These are phyloP conservation scores for Typha latifolia DNA, from an alignment of 176 grass and related monocot genomes.

Conservation along the genomic window DNA sequence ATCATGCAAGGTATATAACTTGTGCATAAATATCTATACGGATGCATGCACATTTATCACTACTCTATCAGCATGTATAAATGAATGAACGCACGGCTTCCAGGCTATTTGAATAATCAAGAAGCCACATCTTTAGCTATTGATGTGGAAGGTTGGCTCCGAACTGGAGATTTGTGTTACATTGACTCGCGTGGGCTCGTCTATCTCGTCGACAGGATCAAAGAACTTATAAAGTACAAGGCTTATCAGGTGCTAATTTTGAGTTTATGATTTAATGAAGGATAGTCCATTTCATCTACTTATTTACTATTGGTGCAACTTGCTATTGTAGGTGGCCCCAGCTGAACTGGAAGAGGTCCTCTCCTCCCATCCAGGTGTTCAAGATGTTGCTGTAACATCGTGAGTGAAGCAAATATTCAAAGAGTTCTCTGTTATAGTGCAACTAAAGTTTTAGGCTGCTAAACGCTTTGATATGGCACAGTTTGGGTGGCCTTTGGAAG, in stretches of 20 bases:
- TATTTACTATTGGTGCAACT: background rate
- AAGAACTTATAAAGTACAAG: conserved; percentile 56
- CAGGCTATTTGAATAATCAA: conserved; percentile 37
- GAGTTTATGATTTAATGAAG: background rate
- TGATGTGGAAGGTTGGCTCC: conserved; percentile 29
- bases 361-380: conserved; percentile 21
- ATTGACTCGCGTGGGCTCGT: conserved; percentile 27
- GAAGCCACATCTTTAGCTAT: conserved; percentile 31
- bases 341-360: conserved; percentile 47
- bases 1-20: conserved; percentile 29
- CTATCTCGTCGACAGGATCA: conserved; percentile 46
- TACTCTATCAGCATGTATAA: no score
- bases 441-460: no score
- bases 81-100: background rate
- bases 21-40: background rate
- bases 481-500: no score
- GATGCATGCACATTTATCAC: background rate
- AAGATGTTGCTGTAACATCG: conserved; percentile 39
- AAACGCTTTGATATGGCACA: no score
- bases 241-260: conserved; percentile 40
- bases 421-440: no score
- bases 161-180: conserved; percentile 45
- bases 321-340: conserved; percentile 27
- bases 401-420: conserved; percentile 15
- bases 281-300: background rate